Percentiles rank a stretch among this genome's conserved stretches.
phyloP scores from a whole-genome alignment of 176 grass and related monocot species.

The Elaeis guineensis region DNA sequence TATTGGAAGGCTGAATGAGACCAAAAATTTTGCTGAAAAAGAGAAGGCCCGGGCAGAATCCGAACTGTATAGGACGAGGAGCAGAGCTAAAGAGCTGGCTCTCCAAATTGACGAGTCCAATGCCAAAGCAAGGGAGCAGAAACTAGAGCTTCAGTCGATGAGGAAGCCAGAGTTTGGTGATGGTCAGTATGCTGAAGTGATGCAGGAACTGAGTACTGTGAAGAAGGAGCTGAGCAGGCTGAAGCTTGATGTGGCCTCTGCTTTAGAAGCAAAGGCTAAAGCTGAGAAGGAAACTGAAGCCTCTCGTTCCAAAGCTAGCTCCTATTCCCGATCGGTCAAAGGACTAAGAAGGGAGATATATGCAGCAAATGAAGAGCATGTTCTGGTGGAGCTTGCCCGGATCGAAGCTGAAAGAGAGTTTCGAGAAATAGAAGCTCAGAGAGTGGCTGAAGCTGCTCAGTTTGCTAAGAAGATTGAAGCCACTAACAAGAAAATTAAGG shows the following conservation, averaged over 20 bases:
- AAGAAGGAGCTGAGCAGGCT: slow-evolving; percentile 56
- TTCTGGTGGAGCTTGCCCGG: slow-evolving; percentile 85
- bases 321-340: slow-evolving; percentile 35
- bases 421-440: slow-evolving; percentile 52
- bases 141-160: slow-evolving; percentile 16
- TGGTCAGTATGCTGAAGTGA: slow-evolving; percentile 25
- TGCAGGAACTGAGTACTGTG: slow-evolving; percentile 40
- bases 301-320: slow-evolving; percentile 36
- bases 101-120: slow-evolving; percentile 49
- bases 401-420: slow-evolving; percentile 87
- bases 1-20: slow-evolving; percentile 33
- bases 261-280: slow-evolving; percentile 50
- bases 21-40: slow-evolving; percentile 36
- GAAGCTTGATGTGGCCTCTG: slow-evolving; percentile 39
- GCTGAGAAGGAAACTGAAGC: slow-evolving; percentile 68
- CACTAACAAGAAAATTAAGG: slow-evolving; percentile 34
- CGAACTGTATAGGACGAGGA: slow-evolving; percentile 33
- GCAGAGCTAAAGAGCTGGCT: slow-evolving; percentile 32
- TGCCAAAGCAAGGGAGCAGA: slow-evolving; percentile 26
- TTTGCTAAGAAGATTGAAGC: slow-evolving; percentile 43
- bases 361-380: slow-evolving; percentile 86
- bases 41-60: slow-evolving; percentile 48
- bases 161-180: background rate
- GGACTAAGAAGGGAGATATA: slow-evolving; percentile 59
- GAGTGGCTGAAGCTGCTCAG: slow-evolving; percentile 30